Conservation (phyloP, 192 early-diverging fungal genomes). For the Entomortierella chlamydospora region DNA sequence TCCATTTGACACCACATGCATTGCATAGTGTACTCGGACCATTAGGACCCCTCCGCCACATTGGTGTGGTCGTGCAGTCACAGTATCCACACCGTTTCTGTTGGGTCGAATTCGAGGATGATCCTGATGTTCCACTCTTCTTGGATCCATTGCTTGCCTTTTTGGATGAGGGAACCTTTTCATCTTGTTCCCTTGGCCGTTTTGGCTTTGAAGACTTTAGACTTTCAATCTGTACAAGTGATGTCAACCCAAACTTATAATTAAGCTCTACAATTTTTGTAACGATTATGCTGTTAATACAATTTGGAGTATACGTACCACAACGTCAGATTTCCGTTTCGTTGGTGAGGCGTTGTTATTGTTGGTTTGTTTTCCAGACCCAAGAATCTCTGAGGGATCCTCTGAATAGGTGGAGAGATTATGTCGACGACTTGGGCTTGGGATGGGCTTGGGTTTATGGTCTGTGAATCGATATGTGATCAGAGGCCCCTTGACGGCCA, state of each 20-base stretch:
- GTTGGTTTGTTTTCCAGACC: conserved; percentile 14
- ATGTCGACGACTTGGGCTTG: conserved; percentile 4
- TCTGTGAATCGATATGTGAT: background rate
- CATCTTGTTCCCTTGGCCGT: conserved; percentile 11
- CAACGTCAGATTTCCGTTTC: conserved; percentile 21
- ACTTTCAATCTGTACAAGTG: background rate
- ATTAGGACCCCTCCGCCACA: conserved; percentile 81
- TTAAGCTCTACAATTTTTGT: too few relatives aligned
- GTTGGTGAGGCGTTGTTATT: background rate
- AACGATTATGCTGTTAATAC: background rate
- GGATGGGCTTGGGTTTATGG: background rate
- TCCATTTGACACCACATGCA: conserved; percentile 84
- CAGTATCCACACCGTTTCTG: conserved; percentile 72
- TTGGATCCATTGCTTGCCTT: conserved; percentile 4
- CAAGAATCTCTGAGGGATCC: conserved; percentile 36
- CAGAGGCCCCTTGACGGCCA: conserved; percentile 21
- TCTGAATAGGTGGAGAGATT: conserved; percentile 21
- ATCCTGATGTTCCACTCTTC: conserved; percentile 3
- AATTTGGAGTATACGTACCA: conserved; percentile 9
- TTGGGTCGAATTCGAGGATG: conserved; percentile 3
- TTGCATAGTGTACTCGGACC: conserved; percentile 81
- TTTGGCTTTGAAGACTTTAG: conserved; percentile 13
- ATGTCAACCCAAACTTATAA: background rate
- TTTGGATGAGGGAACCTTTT: conserved; percentile 8
- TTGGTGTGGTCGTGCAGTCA: conserved; percentile 71